A percentile compares a stretch with the other conserved stretches of the same genome.
Evolutionary conservation across 768 basidiomycete species (phyloP).

Genomic region (Mycena galopus): DNA sequence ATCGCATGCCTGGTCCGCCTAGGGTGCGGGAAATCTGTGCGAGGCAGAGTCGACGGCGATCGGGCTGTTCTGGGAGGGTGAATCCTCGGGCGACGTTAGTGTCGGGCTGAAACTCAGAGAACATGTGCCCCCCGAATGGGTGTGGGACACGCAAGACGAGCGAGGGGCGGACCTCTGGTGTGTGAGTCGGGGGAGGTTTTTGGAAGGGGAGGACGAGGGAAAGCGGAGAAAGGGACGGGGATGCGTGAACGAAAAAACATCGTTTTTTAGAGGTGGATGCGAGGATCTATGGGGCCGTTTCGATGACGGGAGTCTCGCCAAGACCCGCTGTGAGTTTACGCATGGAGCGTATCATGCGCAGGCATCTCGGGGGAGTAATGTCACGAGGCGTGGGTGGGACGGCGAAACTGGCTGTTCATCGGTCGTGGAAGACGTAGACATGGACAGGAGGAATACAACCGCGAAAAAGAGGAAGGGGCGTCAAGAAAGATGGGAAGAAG

Average conservation of each 20-base stretch:
- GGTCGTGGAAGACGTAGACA: too few species aligned
- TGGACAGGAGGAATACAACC: too few species aligned
- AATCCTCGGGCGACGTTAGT: constrained; percentile 16
- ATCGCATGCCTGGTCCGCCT: too few species aligned
- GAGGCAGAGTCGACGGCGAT: constrained; percentile 52
- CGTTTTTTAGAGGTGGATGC: not conserved
- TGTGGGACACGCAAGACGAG: constrained; percentile 26
- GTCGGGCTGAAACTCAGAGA: constrained; percentile 28
- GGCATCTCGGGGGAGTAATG: too few species aligned
- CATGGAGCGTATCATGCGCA: constrained; percentile 30
- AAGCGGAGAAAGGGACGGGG: constrained; percentile 22
- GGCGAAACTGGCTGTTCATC: too few species aligned
- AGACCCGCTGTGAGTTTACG: constrained; percentile 31
- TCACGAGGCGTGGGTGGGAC: too few species aligned
- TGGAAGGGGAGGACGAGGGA: constrained; percentile 30
- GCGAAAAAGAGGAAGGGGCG: too few species aligned
- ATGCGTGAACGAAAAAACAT: constrained; percentile 25
- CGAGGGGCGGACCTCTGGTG: constrained; percentile 6
- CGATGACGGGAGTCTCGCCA: constrained; percentile 31
- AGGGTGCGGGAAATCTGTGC: constrained; percentile 60
- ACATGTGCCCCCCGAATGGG: too few species aligned
- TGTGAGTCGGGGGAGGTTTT: constrained; percentile 5
- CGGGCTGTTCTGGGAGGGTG: constrained; percentile 25
- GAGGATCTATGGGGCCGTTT: not conserved
- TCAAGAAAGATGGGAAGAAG: too few species aligned